Evolutionary conservation across 306 rosid species (phyloP).

Genomic region (Hylodesmum podocarpum): DNA sequence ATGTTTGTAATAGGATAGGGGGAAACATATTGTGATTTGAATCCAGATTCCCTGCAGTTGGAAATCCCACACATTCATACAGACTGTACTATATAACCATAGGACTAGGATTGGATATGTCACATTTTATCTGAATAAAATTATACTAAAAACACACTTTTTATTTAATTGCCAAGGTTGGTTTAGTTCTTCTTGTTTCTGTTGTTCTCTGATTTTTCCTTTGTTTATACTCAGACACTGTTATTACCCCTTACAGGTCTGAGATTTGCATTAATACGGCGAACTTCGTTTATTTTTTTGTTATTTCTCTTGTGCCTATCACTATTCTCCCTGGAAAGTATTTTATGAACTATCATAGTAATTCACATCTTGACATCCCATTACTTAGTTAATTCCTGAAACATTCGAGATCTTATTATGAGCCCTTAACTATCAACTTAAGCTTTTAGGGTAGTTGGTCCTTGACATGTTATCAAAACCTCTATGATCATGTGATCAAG

Average conservation of each 20-base stretch:
- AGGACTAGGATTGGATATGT: too few species aligned
- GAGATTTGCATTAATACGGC: not conserved
- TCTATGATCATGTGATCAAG: not conserved
- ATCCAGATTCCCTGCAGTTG: too few species aligned
- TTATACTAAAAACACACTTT: too few species aligned
- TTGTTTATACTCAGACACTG: not conserved
- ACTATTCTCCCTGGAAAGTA: not conserved
- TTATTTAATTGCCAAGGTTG: not conserved
- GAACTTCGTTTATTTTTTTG: not conserved
- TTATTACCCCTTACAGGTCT: not conserved
- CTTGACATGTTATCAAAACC: not conserved
- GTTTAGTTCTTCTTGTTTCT: not conserved
- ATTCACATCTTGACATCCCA: conserved; percentile 1
- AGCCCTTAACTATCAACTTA: not conserved
- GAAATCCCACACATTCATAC: too few species aligned
- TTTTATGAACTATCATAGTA: not conserved
- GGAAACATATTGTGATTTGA: not conserved
- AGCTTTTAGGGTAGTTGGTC: not conserved
- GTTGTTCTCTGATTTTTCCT: not conserved
- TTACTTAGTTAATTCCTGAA: conserved; percentile 6
- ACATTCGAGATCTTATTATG: not conserved
- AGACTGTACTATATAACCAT: too few species aligned
- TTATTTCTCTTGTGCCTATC: not conserved
- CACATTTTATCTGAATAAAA: too few species aligned
- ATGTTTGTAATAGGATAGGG: not conserved